These are phyloP conservation scores for Amphicarpaea edgeworthii DNA, from an alignment of 306 rosid species.

Conservation along the genomic window DNA sequence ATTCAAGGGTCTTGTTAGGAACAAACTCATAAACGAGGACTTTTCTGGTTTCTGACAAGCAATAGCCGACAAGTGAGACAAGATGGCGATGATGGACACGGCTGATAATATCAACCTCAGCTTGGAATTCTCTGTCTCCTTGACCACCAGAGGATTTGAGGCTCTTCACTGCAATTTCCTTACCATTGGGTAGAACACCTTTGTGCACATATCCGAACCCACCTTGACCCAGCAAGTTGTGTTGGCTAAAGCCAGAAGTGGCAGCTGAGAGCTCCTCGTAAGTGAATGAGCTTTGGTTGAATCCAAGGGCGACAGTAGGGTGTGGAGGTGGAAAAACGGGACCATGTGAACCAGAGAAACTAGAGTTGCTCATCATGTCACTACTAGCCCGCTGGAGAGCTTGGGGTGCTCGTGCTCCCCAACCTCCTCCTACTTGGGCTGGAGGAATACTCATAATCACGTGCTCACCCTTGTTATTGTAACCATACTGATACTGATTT, in stretches of 20 bases:
- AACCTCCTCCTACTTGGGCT: not conserved
- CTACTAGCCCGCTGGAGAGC: constrained; percentile 36
- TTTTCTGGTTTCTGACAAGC: constrained; percentile 57
- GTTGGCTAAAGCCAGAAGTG: constrained; percentile 62
- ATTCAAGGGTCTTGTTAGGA: constrained; percentile 81
- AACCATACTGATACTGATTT: constrained; percentile 18
- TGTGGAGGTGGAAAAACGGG: constrained; percentile 76
- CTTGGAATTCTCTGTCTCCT: constrained; percentile 81
- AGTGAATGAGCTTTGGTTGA: constrained; percentile 72
- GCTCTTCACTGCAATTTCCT: constrained; percentile 86
- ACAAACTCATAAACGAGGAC: constrained; percentile 81
- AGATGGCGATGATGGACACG: constrained; percentile 96
- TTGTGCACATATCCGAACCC: constrained; percentile 88
- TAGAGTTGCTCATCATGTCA: constrained; percentile 59
- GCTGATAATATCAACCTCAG: constrained; percentile 86
- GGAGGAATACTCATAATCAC: constrained; percentile 53
- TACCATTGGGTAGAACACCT: constrained; percentile 86
- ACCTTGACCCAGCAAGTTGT: constrained; percentile 75
- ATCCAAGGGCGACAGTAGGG: constrained; percentile 74
- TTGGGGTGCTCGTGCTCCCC: not conserved
- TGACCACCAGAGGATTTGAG: constrained; percentile 70
- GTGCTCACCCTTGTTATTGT: constrained; percentile 36
- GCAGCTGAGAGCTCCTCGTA: constrained; percentile 73
- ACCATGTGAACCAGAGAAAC: constrained; percentile 65
- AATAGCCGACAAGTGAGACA: constrained; percentile 88